Percentiles rank a stretch among this genome's conserved stretches.
Conservation (phyloP, 1,139 yeast species). For the Taphrina communis region DNA sequence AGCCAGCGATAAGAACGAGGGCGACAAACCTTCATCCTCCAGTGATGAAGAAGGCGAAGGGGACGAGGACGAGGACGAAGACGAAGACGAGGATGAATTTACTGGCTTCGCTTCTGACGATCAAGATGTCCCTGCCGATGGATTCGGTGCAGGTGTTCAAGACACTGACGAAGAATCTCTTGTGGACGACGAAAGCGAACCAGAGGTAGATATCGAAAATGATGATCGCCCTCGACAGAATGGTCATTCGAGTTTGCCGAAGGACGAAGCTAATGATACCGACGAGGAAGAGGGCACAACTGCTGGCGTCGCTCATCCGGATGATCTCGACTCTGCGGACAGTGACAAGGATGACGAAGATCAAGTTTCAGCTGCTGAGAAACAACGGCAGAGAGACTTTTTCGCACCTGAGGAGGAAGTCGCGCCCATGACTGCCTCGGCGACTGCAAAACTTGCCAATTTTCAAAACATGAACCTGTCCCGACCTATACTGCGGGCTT, state of each 20-base stretch:
- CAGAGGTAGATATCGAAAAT: constrained; percentile 50
- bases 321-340: constrained; percentile 27
- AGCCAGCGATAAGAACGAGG: not conserved
- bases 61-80: constrained; percentile 49
- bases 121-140: constrained; percentile 48
- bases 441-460: constrained; percentile 55
- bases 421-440: constrained; percentile 47
- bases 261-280: constrained; percentile 48
- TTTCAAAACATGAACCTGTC: constrained; percentile 83
- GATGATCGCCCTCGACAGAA: constrained; percentile 48
- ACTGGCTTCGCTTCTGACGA: constrained; percentile 53
- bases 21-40: constrained; percentile 54
- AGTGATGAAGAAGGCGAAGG: constrained; percentile 54
- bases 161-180: constrained; percentile 51
- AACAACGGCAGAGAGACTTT: constrained; percentile 61
- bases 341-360: constrained; percentile 39
- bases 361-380: constrained; percentile 37
- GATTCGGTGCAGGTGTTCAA: constrained; percentile 49
- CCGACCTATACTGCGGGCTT: constrained; percentile 84
- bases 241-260: constrained; percentile 39
- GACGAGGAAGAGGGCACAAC: constrained; percentile 47
- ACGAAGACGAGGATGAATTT: constrained; percentile 53
- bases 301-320: constrained; percentile 38
- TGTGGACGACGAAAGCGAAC: constrained; percentile 51
- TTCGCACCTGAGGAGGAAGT: constrained; percentile 65